Base-by-base conservation (phyloP, 371 early-diverging fungal species). In the Syncephalastrum racemosum region DNA sequence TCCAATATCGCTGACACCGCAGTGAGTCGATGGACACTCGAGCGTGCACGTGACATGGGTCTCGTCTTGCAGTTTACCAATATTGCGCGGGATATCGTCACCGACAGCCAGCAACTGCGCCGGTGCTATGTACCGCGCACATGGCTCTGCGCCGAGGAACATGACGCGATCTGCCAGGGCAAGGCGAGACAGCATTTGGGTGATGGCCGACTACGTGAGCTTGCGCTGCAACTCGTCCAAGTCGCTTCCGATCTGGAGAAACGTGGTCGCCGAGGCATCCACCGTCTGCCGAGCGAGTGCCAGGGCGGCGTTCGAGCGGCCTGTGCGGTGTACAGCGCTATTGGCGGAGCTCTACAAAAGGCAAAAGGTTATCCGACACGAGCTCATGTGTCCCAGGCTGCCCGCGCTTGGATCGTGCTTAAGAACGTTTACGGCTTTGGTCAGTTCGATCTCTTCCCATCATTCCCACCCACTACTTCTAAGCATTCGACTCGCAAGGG, bases 51-150 rank as follows among this genome's bases (percentile, higher is more conserved):
- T 31, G 79, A 80, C 31, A 81, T 85, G 82, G 87, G 87, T 0
- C 63, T 76, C 10, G 82, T 79, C 7, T 56, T 87, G 20, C 87
- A 87, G 59, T 62, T 80, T 18, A 71, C 76, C 20, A 87, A 87
- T 53, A 82, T 81, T 50, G 81, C 83, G 0, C 64, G 87, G 20
- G 87, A 87, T 66, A 71, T 87, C 18, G 74, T 77, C 5, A 76
- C 81, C 0, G 87, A 87, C 55, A 80, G 80, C n/a, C 53, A 72
- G 36, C 51, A 64, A 8, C 63, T 83, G 5, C 71, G 76, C 7
- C 64, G 87, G 6, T 67, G 70, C 45, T 87, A 87, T 52, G 45
- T 83, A 7, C 85, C 85, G 4, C 50, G 22, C 3, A 56, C 53
- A 1, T 75, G 74, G 71, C 46, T 81, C 14, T 53, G 56, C 2